Percentiles rank a stretch among this genome's conserved stretches.
Conservation (phyloP, 2,329 filamentous ascomycete genomes). For the Colletotrichum endophyticum region DNA sequence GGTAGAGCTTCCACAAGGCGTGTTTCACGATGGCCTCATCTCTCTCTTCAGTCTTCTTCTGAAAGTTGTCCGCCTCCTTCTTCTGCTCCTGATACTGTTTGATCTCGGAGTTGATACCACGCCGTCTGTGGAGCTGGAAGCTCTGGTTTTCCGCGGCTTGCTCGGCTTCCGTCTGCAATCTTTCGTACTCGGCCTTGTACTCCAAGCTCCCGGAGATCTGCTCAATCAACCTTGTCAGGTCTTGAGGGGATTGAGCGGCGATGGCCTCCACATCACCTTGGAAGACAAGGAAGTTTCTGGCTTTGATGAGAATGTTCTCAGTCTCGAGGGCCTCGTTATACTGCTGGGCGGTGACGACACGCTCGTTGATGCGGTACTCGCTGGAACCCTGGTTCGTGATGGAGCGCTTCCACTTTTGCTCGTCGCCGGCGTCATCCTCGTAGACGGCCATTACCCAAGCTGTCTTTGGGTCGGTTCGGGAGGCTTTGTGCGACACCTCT, state of each 20-base stretch:
- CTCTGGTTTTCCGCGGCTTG: slow-evolving; percentile 87
- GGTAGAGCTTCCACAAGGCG: slow-evolving; percentile 95
- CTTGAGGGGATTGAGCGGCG: slow-evolving; percentile 91
- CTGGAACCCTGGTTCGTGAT: slow-evolving; percentile 89
- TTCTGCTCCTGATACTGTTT: slow-evolving; percentile 98
- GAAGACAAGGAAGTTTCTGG: slow-evolving; percentile 96
- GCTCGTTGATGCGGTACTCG: slow-evolving; percentile 97
- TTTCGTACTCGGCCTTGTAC: slow-evolving; percentile 92
- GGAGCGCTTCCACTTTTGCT: slow-evolving; percentile 93
- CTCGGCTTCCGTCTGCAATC: slow-evolving; percentile 84
- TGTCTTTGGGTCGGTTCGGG: slow-evolving; percentile 85
- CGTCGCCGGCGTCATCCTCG: slow-evolving; percentile 93
- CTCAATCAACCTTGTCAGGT: slow-evolving; percentile 92
- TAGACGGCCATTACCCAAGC: slow-evolving; percentile 99
- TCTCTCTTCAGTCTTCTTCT: slow-evolving; percentile 86
- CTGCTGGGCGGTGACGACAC: slow-evolving; percentile 83
- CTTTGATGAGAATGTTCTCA: slow-evolving; percentile 98
- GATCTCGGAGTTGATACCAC: slow-evolving; percentile 96
- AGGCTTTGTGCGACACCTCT: slow-evolving; percentile 63
- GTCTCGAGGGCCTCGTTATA: slow-evolving; percentile 93
- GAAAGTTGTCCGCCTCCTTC: slow-evolving; percentile 91
- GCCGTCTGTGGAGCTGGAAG: slow-evolving; percentile 84
- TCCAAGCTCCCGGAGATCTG: slow-evolving; percentile 97
- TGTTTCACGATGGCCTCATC: slow-evolving; percentile 92
- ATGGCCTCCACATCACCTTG: slow-evolving; percentile 98